Evolutionary conservation across 768 basidiomycete genomes (phyloP).

Genomic region (Calocybe gangraenosa): DNA sequence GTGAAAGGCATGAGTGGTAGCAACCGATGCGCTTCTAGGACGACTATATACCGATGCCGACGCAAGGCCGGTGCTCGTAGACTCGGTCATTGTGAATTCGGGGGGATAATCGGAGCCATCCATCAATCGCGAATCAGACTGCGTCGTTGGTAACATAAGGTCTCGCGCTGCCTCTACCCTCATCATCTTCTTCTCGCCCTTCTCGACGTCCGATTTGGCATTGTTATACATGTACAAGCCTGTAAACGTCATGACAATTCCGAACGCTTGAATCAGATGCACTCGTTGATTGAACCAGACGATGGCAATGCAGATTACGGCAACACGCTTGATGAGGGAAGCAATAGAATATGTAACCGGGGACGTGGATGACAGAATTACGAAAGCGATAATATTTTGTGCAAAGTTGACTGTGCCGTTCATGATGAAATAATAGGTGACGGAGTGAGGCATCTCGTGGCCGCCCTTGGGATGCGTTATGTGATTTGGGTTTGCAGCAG

Average conservation of each 20-base stretch:
- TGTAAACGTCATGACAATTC: constrained; percentile 86
- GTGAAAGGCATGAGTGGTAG: constrained; percentile 20
- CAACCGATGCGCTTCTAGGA: constrained; percentile 28
- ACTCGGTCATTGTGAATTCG: constrained; percentile 25
- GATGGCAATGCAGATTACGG: constrained; percentile 96
- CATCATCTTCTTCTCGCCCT: constrained; percentile 85
- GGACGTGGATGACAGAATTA: constrained; percentile 92
- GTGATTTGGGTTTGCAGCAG: constrained; percentile 33
- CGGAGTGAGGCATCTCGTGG: constrained; percentile 51
- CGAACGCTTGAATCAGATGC: constrained; percentile 79
- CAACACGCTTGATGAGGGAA: constrained; percentile 95
- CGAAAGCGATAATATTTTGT: constrained; percentile 97
- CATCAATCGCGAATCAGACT: constrained; percentile 52
- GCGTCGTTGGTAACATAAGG: constrained; percentile 65
- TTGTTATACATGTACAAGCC: constrained; percentile 97
- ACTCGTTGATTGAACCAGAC: constrained; percentile 92
- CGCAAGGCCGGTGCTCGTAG: constrained; percentile 30
- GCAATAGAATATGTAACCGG: constrained; percentile 99
- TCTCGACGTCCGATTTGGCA: constrained; percentile 89
- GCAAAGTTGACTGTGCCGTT: constrained; percentile 96
- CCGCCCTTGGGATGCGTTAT: constrained; percentile 42
- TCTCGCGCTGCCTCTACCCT: constrained; percentile 70
- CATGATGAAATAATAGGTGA: constrained; percentile 80
- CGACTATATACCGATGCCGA: constrained; percentile 36
- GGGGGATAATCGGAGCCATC: constrained; percentile 35